Evolutionary conservation across 2,329 filamentous ascomycete genomes (phyloP).

Genomic region (Escovopsis sp.): DNA sequence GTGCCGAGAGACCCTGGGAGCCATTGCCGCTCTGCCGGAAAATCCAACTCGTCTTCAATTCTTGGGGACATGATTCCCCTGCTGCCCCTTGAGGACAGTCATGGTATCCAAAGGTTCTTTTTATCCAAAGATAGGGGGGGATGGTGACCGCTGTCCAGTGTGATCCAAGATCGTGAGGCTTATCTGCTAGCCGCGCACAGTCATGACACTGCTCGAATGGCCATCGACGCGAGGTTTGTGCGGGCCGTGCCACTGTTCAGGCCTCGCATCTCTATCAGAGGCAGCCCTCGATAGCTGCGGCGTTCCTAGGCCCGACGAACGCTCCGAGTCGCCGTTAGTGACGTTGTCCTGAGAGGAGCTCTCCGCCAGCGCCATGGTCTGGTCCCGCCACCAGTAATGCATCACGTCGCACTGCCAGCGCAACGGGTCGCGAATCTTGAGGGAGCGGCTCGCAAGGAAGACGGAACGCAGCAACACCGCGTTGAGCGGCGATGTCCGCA

Average conservation of each 20-base stretch:
- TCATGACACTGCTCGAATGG: slow-evolving; percentile 6
- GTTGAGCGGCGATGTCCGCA: slow-evolving; percentile 32
- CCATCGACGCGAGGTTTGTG: slow-evolving; percentile 1
- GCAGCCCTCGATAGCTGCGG: slow-evolving; percentile 14
- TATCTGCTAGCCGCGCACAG: slow-evolving; percentile 2
- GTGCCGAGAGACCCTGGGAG: no score
- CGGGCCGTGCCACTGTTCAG: not conserved
- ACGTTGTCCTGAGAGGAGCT: slow-evolving; percentile 6
- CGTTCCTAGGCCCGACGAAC: slow-evolving; percentile 13
- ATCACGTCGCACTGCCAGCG: slow-evolving; percentile 25
- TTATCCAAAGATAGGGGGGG: no score
- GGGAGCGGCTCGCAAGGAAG: slow-evolving; percentile 14
- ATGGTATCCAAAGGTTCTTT: no score
- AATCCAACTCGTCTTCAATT: no score
- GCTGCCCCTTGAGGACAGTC: no score
- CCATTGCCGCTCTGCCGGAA: no score
- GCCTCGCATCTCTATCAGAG: slow-evolving; percentile 10
- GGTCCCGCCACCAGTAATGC: slow-evolving; percentile 23
- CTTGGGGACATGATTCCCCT: no score
- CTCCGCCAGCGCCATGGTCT: slow-evolving; percentile 8
- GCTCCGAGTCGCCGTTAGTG: slow-evolving; percentile 12
- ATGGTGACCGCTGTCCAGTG: no score
- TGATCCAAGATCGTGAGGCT: no score
- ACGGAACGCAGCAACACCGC: slow-evolving; percentile 26
- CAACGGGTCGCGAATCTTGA: slow-evolving; percentile 19